Evolutionary conservation across 371 early-diverging fungal species (phyloP).

Genomic region (Lichtheimia corymbifera): DNA sequence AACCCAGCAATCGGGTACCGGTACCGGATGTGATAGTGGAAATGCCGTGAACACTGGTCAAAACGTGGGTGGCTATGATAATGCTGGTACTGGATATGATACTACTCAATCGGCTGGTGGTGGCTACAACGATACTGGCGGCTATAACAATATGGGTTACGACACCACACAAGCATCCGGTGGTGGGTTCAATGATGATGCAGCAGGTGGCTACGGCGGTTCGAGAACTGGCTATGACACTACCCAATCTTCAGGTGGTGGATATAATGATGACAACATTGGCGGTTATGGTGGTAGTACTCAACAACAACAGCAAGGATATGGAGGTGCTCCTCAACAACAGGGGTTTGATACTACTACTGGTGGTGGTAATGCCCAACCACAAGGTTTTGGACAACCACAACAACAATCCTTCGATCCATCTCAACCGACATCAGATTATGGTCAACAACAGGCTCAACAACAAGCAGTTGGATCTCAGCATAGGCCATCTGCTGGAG

Average conservation of each 20-base stretch:
- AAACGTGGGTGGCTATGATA: not conserved
- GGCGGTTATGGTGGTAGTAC: too few relatives aligned
- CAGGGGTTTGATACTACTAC: not conserved
- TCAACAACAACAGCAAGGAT: too few relatives aligned
- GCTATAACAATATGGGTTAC: not conserved
- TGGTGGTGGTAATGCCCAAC: not conserved
- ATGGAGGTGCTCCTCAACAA: not conserved
- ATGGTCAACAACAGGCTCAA: not conserved
- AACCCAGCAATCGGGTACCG: not conserved
- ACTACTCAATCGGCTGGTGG: not conserved
- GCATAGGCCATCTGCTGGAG: constrained; percentile 32
- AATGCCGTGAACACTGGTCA: not conserved
- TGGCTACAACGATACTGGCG: not conserved
- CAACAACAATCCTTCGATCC: not conserved
- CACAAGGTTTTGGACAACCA: not conserved
- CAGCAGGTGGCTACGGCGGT: too few relatives aligned
- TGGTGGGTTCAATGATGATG: not conserved
- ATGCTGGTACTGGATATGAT: not conserved
- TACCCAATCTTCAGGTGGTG: too few relatives aligned
- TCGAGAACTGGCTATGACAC: too few relatives aligned
- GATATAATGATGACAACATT: too few relatives aligned
- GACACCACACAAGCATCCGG: not conserved
- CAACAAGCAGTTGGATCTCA: not conserved
- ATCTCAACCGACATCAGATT: not conserved
- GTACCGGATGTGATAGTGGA: not conserved